Percentiles rank a stretch among this genome's conserved stretches.
These are phyloP conservation scores for Clonostachys solani DNA, from an alignment of 2,329 filamentous ascomycete genomes.

Conservation along the genomic window DNA sequence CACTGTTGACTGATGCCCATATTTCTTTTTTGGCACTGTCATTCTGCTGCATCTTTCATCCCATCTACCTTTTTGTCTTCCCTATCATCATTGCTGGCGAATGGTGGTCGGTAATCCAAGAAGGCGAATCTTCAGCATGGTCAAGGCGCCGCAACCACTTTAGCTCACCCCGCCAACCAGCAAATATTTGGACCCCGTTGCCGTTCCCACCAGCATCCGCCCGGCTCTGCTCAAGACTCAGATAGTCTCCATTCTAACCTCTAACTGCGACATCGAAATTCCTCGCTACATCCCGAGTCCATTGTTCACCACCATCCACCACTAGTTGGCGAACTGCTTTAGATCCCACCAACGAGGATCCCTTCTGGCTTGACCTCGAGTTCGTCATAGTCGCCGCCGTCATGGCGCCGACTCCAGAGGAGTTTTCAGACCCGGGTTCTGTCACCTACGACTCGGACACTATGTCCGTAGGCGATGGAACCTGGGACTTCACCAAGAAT, in stretches of 20 bases:
- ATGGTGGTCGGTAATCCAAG: no score
- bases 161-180: no score
- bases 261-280: neutral
- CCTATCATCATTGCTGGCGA: no score
- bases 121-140: no score
- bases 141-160: no score
- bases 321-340: no score
- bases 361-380: neutral
- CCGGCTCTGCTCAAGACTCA: neutral
- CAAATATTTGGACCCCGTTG: no score
- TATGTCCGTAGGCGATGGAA: constrained; percentile 77
- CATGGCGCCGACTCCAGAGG: constrained; percentile 57
- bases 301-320: no score
- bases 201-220: no score
- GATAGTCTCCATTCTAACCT: neutral
- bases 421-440: constrained; percentile 65
- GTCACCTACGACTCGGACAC: constrained; percentile 70
- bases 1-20: neutral
- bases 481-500: constrained; percentile 76
- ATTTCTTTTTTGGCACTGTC: neutral
- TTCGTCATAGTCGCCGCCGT: constrained; percentile 26
- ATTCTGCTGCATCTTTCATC: neutral
- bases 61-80: neutral
- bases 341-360: no score
- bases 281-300: neutral